Base-by-base conservation (phyloP, 1,139 yeast genomes). In the Hemisphaericaspora xylanilytica region DNA sequence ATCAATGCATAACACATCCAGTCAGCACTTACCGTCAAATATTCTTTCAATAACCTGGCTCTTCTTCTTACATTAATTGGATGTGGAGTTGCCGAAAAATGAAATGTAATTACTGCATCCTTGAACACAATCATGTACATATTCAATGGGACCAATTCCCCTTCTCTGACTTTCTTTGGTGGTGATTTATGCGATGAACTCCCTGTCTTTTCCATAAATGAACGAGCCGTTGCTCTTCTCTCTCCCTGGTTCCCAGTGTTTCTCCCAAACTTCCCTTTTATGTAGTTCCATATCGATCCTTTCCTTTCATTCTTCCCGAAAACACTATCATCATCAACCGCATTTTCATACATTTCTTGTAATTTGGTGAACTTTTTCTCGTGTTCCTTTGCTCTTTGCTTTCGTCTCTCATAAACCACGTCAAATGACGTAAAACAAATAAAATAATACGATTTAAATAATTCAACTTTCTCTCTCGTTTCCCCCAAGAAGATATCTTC, bases 1-100 rank as follows among this genome's bases (percentile, higher is more conserved):
- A 92, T 89, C 47, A 92, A 69, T 0, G 98, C 98, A 64, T 92
- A 92, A 3, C 96, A 92, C 36, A 92, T 84, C 98, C 98, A 92
- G 61, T 92, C 98, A 0, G 97, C 81, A 1, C 94, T 80, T 4
- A 92, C 96, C 2, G 87, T 86, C 46, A 92, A 70, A 55, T 90
- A 92, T 58, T 92, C 98, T 46, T 85, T 76, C 47, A 92, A 72
- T 47, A 92, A 68, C 41, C 98, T 72, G 0, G 95, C 95, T 55
- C 98, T 79, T 58, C 97, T 77, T 52, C 98, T 77, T 28, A 92
- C 98, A 57, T 92, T 92, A 40, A 89, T 86, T 0, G 97, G 95
- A 59, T 92, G 98, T 1, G 97, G 96, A 0, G 97, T 88, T 6
- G 96, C 89, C 10, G 90, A 82, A 62, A 88, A 89, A 64, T 92